A percentile compares a stretch with the other conserved stretches of the same genome.
phyloP scores from a whole-genome alignment of 352 stramenopile genomes.

The Aphanomyces euteiches region DNA sequence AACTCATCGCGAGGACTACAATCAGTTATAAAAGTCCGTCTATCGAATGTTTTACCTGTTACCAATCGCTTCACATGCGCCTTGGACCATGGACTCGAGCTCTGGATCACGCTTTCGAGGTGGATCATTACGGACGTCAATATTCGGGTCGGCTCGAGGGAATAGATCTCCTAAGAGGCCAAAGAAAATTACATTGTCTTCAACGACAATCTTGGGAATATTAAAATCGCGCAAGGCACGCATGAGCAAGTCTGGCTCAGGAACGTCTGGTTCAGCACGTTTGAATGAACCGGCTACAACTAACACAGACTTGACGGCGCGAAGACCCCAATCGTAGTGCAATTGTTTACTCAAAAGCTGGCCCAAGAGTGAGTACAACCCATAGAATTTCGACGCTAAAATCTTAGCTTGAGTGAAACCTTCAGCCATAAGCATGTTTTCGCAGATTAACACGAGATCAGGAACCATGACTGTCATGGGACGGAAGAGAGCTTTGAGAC shows the following conservation, averaged over 20 bases:
- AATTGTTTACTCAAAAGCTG: constrained; percentile 93
- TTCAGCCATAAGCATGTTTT: constrained; percentile 97
- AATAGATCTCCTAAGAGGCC: constrained; percentile 92
- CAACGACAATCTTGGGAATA: constrained; percentile 94
- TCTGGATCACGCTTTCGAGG: constrained; percentile 89
- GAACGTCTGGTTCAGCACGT: constrained; percentile 88
- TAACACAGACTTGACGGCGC: constrained; percentile 93
- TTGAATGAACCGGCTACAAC: constrained; percentile 94
- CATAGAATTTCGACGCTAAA: constrained; percentile 95
- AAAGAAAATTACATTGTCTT: constrained; percentile 77
- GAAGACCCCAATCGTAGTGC: constrained; percentile 95
- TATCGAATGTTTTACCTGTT: constrained; percentile 43
- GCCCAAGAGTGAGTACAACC: constrained; percentile 90
- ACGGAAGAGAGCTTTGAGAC: constrained; percentile 93
- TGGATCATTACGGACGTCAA: constrained; percentile 87
- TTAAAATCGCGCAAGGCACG: constrained; percentile 96
- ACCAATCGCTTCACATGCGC: constrained; percentile 68
- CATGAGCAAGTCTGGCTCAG: constrained; percentile 93
- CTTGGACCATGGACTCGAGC: constrained; percentile 88
- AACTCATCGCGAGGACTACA: constrained; percentile 63
- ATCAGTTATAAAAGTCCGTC: not conserved
- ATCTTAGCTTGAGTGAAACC: constrained; percentile 94
- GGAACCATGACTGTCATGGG: constrained; percentile 97
- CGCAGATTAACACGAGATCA: constrained; percentile 94
- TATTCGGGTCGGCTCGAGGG: constrained; percentile 77